These are phyloP conservation scores for Chloranthus sessilifolius DNA, from an alignment of 164 flowering plant species.

Conservation along the genomic window DNA sequence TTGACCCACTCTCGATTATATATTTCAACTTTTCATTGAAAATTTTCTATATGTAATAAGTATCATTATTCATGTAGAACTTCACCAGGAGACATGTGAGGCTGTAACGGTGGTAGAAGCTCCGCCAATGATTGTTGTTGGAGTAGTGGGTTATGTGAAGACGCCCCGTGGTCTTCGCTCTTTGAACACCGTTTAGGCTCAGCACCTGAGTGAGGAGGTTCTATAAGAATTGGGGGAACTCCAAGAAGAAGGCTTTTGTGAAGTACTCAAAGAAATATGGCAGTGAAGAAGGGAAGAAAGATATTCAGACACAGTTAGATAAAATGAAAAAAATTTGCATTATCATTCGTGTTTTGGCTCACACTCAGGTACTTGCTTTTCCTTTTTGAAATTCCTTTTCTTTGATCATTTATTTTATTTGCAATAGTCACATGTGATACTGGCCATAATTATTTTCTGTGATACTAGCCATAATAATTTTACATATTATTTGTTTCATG, in stretches of 20 bases:
- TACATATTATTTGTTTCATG: too few species aligned
- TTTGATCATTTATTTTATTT: too few species aligned
- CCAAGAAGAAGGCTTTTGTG: constrained; percentile 91
- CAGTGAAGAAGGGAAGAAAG: constrained; percentile 68
- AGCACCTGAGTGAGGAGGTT: constrained; percentile 80
- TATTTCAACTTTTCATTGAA: too few species aligned
- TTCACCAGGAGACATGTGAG: constrained; percentile 88
- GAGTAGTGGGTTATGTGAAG: constrained; percentile 82
- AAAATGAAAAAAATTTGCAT: constrained; percentile 70
- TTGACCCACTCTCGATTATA: too few species aligned
- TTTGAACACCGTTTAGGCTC: constrained; percentile 84
- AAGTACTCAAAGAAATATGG: constrained; percentile 74
- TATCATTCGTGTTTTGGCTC: constrained; percentile 79
- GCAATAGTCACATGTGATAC: too few species aligned
- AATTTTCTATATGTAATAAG: too few species aligned
- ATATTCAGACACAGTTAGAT: constrained; percentile 55
- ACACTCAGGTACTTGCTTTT: constrained; percentile 61
- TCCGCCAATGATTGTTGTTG: constrained; percentile 84
- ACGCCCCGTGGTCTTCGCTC: constrained; percentile 85
- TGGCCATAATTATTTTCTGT: too few species aligned
- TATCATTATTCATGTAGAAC: constrained; percentile 51
- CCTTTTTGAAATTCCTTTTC: too few species aligned
- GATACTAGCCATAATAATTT: too few species aligned
- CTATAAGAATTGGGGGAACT: constrained; percentile 86
- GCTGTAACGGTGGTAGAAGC: constrained; percentile 79